phyloP scores from a whole-genome alignment of 208 protist genomes.

The Kentomonas sorsogonicus region DNA sequence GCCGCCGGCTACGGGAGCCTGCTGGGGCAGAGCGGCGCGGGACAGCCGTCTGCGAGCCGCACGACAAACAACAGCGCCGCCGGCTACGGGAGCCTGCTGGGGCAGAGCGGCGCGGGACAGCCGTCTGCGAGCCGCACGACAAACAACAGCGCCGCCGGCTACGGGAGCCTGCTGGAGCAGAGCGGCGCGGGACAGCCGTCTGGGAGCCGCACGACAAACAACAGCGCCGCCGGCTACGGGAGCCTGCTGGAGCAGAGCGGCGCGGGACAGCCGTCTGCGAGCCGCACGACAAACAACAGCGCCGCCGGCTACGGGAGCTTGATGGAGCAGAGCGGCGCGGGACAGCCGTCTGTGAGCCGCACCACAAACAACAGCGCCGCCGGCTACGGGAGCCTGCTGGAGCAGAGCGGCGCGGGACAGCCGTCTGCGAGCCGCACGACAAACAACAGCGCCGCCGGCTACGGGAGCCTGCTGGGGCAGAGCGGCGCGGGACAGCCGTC shows the following conservation, averaged over 20 bases:
- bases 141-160: not conserved
- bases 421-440: not conserved
- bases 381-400: constrained; percentile 1
- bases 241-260: constrained; percentile 5
- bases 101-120: not conserved
- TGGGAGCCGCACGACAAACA: not conserved
- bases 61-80: not conserved
- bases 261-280: not conserved
- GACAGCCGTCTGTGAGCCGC: not conserved
- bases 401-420: not conserved
- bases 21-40: not conserved
- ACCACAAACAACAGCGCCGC: not conserved
- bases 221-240: constrained; percentile 1
- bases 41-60: not conserved
- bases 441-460: not conserved
- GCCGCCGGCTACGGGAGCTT: constrained; percentile 9
- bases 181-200: not conserved
- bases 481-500: not conserved
- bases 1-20: not conserved
- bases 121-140: not conserved
- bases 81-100: constrained; percentile 19
- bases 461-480: constrained; percentile 2
- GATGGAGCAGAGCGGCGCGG: constrained; percentile 9
- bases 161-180: not conserved
- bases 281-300: not conserved